Percentiles rank a stretch among this genome's conserved stretches.
These are phyloP conservation scores for Crucibulum laeve DNA, from an alignment of 768 basidiomycete species.

Conservation along the genomic window DNA sequence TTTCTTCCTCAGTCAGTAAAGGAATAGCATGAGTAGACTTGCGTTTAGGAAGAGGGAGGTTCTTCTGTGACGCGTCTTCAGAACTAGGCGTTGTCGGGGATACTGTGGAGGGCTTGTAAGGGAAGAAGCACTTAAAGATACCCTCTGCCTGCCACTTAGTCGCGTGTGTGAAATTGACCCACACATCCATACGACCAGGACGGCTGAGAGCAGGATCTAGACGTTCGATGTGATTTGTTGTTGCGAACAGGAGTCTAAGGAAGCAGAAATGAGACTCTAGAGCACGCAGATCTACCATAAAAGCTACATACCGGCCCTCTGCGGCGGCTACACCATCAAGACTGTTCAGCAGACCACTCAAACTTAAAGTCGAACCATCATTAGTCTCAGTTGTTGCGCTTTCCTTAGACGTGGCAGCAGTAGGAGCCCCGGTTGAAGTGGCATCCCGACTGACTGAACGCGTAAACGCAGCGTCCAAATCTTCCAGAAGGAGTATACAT, in stretches of 20 bases:
- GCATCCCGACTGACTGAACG: conserved; percentile 81
- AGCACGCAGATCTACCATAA: conserved; percentile 1
- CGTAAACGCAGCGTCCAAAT: conserved; percentile 90
- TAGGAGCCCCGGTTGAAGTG: conserved; percentile 71
- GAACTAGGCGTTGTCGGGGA: conserved; percentile 11
- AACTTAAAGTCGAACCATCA: conserved; percentile 79
- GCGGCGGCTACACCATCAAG: conserved; percentile 84
- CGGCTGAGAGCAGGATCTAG: conserved; percentile 86
- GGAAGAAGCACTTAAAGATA: conserved; percentile 94
- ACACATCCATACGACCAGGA: conserved; percentile 89
- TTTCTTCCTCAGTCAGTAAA: conserved; percentile 70
- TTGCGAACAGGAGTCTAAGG: conserved; percentile 77
- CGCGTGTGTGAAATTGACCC: conserved; percentile 88
- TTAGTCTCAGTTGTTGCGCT: conserved; percentile 40
- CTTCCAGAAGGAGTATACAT: conserved; percentile 91
- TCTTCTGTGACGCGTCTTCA: conserved; percentile 56
- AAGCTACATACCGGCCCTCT: conserved; percentile 66
- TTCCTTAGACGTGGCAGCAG: conserved; percentile 38
- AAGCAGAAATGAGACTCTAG: conserved; percentile 11
- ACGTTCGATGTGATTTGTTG: conserved; percentile 91
- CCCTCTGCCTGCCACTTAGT: conserved; percentile 92
- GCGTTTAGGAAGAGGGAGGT: conserved; percentile 64
- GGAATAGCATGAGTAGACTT: conserved; percentile 62
- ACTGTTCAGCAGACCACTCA: conserved; percentile 83
- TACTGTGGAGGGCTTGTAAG: conserved; percentile 43